Percentiles rank a stretch among this genome's conserved stretches.
Evolutionary conservation across 768 basidiomycete genomes (phyloP).

Genomic region (Goffeauzyma gilvescens): DNA sequence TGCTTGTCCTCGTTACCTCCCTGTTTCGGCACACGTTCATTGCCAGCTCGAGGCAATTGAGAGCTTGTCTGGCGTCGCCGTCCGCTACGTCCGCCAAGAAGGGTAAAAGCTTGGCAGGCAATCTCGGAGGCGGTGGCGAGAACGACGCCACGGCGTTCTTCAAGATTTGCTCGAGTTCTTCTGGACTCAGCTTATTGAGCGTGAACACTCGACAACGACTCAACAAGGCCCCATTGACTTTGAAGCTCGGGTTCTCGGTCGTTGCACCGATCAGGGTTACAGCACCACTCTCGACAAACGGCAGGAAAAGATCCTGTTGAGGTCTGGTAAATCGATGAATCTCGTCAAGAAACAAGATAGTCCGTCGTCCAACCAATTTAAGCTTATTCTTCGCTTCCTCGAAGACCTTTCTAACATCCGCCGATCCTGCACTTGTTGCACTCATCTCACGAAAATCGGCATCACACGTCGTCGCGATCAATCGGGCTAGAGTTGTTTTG

Average conservation of each 20-base stretch:
- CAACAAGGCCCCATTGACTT: slow-evolving; percentile 50
- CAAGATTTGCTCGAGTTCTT: slow-evolving; percentile 45
- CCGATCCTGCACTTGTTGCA: slow-evolving; percentile 44
- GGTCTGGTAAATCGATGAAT: slow-evolving; percentile 42
- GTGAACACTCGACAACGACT: slow-evolving; percentile 64
- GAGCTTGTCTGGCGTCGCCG: slow-evolving; percentile 60
- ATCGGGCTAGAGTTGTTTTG: slow-evolving; percentile 45
- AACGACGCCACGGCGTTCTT: slow-evolving; percentile 36
- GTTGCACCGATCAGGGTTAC: slow-evolving; percentile 69
- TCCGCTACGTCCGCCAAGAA: slow-evolving; percentile 31
- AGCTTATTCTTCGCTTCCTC: slow-evolving; percentile 55
- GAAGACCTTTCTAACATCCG: slow-evolving; percentile 52
- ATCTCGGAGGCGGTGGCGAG: slow-evolving; percentile 28
- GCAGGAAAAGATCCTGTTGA: slow-evolving; percentile 54
- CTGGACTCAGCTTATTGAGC: slow-evolving; percentile 47
- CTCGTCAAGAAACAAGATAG: slow-evolving; percentile 64
- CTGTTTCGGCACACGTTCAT: slow-evolving; percentile 32
- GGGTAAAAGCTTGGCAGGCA: slow-evolving; percentile 20
- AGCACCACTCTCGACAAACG: slow-evolving; percentile 58
- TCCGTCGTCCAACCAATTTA: slow-evolving; percentile 48
- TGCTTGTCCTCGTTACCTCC: background rate
- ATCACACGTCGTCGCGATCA: slow-evolving; percentile 45
- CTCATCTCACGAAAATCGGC: slow-evolving; percentile 56
- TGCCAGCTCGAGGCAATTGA: slow-evolving; percentile 57
- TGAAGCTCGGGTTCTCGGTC: slow-evolving; percentile 79